Percentiles rank a stretch among this genome's conserved stretches.
Evolutionary conservation across 2,329 filamentous ascomycete genomes (phyloP).

Genomic region (Parastagonospora nodorum): DNA sequence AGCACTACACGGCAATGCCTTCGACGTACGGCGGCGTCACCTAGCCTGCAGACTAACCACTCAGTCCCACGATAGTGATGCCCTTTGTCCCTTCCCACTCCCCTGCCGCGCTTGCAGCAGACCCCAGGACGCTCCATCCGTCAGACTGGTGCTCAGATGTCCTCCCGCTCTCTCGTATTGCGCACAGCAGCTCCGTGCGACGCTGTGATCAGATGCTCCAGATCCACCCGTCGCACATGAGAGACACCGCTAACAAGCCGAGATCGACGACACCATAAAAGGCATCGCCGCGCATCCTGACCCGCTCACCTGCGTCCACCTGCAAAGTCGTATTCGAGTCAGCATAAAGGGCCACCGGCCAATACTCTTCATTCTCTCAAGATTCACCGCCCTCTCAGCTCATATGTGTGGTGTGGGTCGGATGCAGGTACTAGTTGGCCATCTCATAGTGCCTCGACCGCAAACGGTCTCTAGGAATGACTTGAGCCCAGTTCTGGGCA

Average conservation of each 20-base stretch:
- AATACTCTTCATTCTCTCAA: slow-evolving; percentile 1
- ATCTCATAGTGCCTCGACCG: slow-evolving; percentile 6
- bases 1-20: slow-evolving; percentile 2
- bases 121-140: neutral
- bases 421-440: slow-evolving; percentile 17
- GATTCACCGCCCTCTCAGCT: slow-evolving; percentile 2
- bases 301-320: too few relatives aligned
- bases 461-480: neutral
- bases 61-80: neutral
- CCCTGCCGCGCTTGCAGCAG: slow-evolving; percentile 1
- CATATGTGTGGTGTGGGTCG: slow-evolving; percentile 1
- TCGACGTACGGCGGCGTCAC: neutral
- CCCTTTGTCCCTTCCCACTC: neutral
- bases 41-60: neutral
- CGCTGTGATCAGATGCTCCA: slow-evolving; percentile 9
- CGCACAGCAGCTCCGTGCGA: slow-evolving; percentile 9
- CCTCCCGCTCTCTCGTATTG: slow-evolving; percentile 3
- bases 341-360: neutral
- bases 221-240: slow-evolving; percentile 16
- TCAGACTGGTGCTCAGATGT: neutral
- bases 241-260: slow-evolving; percentile 19
- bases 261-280: slow-evolving; percentile 14
- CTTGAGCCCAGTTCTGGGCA: neutral
- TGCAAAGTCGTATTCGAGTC: neutral
- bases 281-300: slow-evolving; percentile 14